phyloP scores from a whole-genome alignment of 441 rosid species.

The Gossypium gossypioides region DNA sequence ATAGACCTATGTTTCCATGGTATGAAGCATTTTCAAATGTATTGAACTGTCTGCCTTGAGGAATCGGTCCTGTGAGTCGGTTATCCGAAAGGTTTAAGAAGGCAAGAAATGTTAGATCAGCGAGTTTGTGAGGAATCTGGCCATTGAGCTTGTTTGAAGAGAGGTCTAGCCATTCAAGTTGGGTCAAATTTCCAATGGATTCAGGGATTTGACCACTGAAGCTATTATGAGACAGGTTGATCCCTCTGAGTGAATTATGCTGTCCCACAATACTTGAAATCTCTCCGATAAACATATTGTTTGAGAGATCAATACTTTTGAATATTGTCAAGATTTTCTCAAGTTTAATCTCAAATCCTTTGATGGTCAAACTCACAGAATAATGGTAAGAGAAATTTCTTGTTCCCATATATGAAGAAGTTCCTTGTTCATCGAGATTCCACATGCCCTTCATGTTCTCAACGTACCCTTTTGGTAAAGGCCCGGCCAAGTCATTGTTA shows the following conservation, averaged over 20 bases:
- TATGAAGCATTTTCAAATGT: slow-evolving; percentile 5
- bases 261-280: slow-evolving; percentile 21
- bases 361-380: neutral
- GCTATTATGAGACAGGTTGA: slow-evolving; percentile 22
- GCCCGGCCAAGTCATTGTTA: neutral
- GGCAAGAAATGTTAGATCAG: slow-evolving; percentile 14
- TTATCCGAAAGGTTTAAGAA: slow-evolving; percentile 16
- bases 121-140: slow-evolving; percentile 15
- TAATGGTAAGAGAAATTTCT: neutral
- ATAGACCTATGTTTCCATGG: neutral
- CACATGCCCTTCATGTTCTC: slow-evolving; percentile 9
- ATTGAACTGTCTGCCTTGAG: slow-evolving; percentile 8
- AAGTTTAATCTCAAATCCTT: neutral
- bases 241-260: slow-evolving; percentile 13
- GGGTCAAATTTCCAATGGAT: slow-evolving; percentile 18
- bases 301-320: neutral
- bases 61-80: slow-evolving; percentile 16
- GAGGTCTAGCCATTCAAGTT: neutral
- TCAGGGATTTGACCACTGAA: slow-evolving; percentile 19
- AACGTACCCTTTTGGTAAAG: neutral
- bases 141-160: slow-evolving; percentile 10
- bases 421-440: neutral
- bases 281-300: slow-evolving; percentile 15
- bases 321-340: slow-evolving; percentile 8
- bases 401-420: neutral